A percentile compares a stretch with the other conserved stretches of the same genome.
Conservation (phyloP, 73 alveolate genomes). For the Paramecium octaurelia region DNA sequence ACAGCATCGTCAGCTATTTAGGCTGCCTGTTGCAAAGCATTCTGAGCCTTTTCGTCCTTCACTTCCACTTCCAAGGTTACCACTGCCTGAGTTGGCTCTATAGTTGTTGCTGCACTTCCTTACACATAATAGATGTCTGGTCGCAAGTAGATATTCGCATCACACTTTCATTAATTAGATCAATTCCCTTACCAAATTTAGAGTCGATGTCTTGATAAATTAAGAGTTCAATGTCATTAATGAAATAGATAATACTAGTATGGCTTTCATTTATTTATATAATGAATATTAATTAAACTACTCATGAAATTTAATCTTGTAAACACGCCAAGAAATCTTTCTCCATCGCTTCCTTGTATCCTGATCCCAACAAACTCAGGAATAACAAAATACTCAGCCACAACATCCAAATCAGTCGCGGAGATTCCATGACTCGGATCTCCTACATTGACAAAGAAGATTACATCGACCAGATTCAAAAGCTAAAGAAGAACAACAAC, state of each 20-base stretch:
- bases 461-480: neutral
- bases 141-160: neutral
- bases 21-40: neutral
- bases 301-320: neutral
- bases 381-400: neutral
- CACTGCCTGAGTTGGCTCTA: neutral
- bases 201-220: neutral
- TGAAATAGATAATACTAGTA: neutral
- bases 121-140: slow-evolving; percentile 6
- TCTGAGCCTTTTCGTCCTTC: neutral
- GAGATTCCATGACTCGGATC: neutral
- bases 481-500: neutral
- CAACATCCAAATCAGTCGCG: neutral
- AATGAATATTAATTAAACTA: neutral
- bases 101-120: neutral
- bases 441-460: neutral
- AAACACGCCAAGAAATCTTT: neutral
- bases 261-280: neutral
- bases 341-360: neutral
- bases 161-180: neutral
- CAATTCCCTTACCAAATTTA: neutral
- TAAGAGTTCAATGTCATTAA: neutral
- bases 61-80: neutral
- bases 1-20: neutral
- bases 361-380: neutral